These are phyloP conservation scores for Trypethelium eluteriae DNA, from an alignment of 495 filamentous ascomycete species.

Conservation along the genomic window DNA sequence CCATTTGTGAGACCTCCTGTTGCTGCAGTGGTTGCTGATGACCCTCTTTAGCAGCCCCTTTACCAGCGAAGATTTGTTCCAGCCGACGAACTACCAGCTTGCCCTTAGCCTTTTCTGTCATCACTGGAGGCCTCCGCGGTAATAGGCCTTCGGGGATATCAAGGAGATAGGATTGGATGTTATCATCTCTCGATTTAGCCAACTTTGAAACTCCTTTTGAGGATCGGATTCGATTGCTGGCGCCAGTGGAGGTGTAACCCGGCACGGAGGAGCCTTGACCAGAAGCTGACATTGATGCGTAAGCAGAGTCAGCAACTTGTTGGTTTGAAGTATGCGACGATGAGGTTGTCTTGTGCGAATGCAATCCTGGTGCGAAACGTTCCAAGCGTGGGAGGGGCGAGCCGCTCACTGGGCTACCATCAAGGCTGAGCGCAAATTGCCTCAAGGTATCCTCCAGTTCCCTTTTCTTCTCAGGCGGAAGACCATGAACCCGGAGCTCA, in stretches of 20 bases:
- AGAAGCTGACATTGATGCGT: conserved; percentile 61
- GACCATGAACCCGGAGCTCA: conserved; percentile 64
- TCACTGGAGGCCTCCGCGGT: conserved; percentile 39
- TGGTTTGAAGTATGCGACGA: conserved; percentile 45
- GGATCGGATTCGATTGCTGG: background rate
- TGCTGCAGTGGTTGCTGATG: conserved; percentile 44
- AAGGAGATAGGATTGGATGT: conserved; percentile 51
- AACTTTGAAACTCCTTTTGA: conserved; percentile 29
- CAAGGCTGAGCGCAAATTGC: conserved; percentile 54
- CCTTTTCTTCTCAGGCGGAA: conserved; percentile 57
- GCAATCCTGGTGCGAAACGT: conserved; percentile 8
- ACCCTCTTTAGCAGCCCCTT: conserved; percentile 39
- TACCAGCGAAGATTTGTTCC: conserved; percentile 74
- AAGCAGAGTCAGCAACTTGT: conserved; percentile 60
- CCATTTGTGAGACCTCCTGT: conserved; percentile 51
- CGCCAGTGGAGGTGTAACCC: conserved; percentile 14
- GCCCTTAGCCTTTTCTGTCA: conserved; percentile 63
- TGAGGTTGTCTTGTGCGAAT: conserved; percentile 25
- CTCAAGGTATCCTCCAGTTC: conserved; percentile 65
- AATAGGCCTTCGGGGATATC: conserved; percentile 55
- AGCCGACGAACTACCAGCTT: conserved; percentile 61
- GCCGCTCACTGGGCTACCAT: conserved; percentile 24
- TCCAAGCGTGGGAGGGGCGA: conserved; percentile 20
- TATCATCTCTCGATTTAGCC: conserved; percentile 39
- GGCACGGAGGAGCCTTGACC: conserved; percentile 33